Evolutionary conservation across 441 rosid genomes (phyloP), one percentile per base, ranked within the genome.

Genomic region (Croton setiger): DNA sequence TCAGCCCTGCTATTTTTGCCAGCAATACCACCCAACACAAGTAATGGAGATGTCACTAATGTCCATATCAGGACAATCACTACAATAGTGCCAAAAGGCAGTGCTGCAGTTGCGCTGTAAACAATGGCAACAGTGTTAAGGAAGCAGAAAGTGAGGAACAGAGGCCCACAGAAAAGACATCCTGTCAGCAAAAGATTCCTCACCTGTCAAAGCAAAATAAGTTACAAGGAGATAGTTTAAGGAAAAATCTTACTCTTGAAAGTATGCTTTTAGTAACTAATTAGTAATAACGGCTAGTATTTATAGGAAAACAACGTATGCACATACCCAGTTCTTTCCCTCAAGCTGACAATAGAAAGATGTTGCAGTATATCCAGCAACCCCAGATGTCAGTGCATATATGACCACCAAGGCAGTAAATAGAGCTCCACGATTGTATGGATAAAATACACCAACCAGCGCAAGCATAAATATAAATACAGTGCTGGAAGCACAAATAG

Each of bases 11-110:
- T 88, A 69, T 90, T 90, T 74, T 88, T 90, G 33, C 96, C 96
- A 11, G 94, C 94, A 73, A 90, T 90, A 49, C 96, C 96, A 78
- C 96, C 96, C 80, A 90, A 81, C 5, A 90, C 96, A 43, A 89
- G 93, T 48, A 87, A 79, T 15, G 93, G 93, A 4, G 91, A 81
- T 48, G 96, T 88, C 31, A 90, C 90, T 27, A 90, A 78, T 21
- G 89, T 77, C 96, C 96, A 88, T 73, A 90, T 86, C 39, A 90
- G 88, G 69, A 84, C 77, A 44, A 90, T 90, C 15, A 89, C 96
- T 33, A 87, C 83, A 60, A 89, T 87, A 33, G 93, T 89, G 61
- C 96, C 96, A 48, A 89, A 85, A 43, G 96, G 96, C 56, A 89
- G 77, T 20, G 93, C 96, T 0, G 93, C 96, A 9, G 96, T 89